phyloP scores from a whole-genome alignment of 768 basidiomycete species.

The Pleurotus platypus region DNA sequence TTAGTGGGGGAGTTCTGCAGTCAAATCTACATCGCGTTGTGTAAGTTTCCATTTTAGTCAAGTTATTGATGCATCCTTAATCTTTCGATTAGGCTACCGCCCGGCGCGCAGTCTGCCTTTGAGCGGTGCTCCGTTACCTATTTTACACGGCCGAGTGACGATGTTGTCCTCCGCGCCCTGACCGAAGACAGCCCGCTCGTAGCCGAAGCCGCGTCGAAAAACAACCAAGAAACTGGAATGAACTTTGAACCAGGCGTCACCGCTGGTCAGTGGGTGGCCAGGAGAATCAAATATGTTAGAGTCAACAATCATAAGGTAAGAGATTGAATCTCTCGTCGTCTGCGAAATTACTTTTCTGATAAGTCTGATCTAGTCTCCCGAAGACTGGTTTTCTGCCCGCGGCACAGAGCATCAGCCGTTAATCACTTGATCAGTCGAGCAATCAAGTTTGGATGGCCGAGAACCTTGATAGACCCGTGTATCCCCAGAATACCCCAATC shows the following conservation, averaged over 20 bases:
- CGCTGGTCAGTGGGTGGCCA: conserved; percentile 39
- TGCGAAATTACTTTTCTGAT: too few relatives aligned
- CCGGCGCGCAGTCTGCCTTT: conserved; percentile 46
- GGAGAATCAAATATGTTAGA: conserved; percentile 41
- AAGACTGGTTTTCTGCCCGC: too few relatives aligned
- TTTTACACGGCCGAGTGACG: conserved; percentile 61
- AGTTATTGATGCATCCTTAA: background rate
- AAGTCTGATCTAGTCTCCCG: too few relatives aligned
- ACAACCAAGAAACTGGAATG: conserved; percentile 19
- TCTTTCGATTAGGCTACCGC: conserved; percentile 45
- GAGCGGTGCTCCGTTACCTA: conserved; percentile 68
- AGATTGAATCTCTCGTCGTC: too few relatives aligned
- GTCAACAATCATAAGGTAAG: conserved; percentile 38
- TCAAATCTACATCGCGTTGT: conserved; percentile 65
- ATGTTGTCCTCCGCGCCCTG: conserved; percentile 46
- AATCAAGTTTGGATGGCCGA: too few relatives aligned
- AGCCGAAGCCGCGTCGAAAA: conserved; percentile 34
- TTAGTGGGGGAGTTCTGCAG: conserved; percentile 61
- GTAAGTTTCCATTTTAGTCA: conserved; percentile 25
- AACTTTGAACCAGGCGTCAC: conserved; percentile 33
- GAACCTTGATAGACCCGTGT: too few relatives aligned
- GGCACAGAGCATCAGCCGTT: too few relatives aligned
- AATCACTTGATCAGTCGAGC: too few relatives aligned
- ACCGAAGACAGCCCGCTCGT: conserved; percentile 48
- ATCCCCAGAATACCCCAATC: too few relatives aligned